Percentiles rank a stretch among this genome's conserved stretches.
phyloP scores from a whole-genome alignment of 352 stramenopile genomes.

The Phytopythium litorale region DNA sequence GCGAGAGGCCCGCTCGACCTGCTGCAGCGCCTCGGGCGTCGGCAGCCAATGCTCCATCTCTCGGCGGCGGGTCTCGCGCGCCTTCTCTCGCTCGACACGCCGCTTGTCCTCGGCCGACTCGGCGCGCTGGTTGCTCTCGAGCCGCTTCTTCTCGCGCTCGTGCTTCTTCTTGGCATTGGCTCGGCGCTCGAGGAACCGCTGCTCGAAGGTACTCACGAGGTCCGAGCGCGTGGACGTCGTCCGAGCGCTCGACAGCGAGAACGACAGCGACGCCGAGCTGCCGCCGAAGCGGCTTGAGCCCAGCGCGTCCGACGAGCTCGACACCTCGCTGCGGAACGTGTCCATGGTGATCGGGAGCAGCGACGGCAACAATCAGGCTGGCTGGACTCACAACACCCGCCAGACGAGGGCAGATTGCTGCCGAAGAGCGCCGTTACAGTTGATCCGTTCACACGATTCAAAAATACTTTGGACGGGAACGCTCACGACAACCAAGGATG shows the following conservation, averaged over 20 bases:
- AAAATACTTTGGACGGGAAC: no score
- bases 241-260: slow-evolving; percentile 32
- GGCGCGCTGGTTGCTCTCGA: slow-evolving; percentile 32
- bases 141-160: slow-evolving; percentile 40
- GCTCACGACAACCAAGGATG: no score
- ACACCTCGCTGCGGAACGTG: slow-evolving; percentile 37
- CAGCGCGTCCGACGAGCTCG: slow-evolving; percentile 18
- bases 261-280: slow-evolving; percentile 32
- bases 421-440: no score
- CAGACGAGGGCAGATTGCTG: background rate
- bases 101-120: slow-evolving; percentile 43
- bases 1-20: slow-evolving; percentile 25
- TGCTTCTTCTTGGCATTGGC: slow-evolving; percentile 47
- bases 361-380: background rate
- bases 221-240: slow-evolving; percentile 38
- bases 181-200: slow-evolving; percentile 52
- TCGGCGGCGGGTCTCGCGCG: slow-evolving; percentile 31
- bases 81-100: slow-evolving; percentile 42
- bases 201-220: slow-evolving; percentile 50
- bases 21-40: slow-evolving; percentile 23
- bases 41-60: slow-evolving; percentile 64
- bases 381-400: background rate
- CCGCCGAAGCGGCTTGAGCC: slow-evolving; percentile 19
- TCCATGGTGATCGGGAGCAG: slow-evolving; percentile 13
- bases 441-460: no score